Evolutionary conservation across 176 grass and related monocot species (phyloP).

Genomic region (Carex kokanica): DNA sequence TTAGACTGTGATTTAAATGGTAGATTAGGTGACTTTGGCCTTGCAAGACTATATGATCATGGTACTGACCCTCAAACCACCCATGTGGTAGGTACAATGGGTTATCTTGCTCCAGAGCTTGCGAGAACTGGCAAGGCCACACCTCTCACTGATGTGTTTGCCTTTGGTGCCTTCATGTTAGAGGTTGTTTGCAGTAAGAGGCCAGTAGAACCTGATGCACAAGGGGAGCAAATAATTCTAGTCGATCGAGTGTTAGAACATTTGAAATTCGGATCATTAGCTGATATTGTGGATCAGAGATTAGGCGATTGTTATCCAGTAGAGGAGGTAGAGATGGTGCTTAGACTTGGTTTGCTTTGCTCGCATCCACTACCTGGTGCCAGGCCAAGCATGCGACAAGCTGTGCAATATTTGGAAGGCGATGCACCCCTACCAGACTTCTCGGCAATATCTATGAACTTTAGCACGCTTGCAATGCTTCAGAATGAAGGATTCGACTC

Average conservation of each 20-base stretch:
- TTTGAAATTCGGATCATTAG: constrained; percentile 26
- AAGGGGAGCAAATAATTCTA: constrained; percentile 20
- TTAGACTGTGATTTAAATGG: constrained; percentile 48
- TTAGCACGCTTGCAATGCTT: background rate
- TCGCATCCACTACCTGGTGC: constrained; percentile 33
- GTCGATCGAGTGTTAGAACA: constrained; percentile 35
- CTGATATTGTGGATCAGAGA: constrained; percentile 26
- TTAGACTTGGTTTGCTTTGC: constrained; percentile 47
- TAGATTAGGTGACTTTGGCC: constrained; percentile 48
- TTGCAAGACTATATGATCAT: constrained; percentile 58
- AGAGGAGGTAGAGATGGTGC: constrained; percentile 27
- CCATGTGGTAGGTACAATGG: constrained; percentile 48
- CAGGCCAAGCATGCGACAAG: constrained; percentile 43
- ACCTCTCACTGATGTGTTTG: constrained; percentile 44
- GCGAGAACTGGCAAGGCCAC: constrained; percentile 36
- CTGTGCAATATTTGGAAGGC: constrained; percentile 38
- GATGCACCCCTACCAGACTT: constrained; percentile 31
- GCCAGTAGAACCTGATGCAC: constrained; percentile 17
- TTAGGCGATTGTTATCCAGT: constrained; percentile 13
- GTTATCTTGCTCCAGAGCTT: constrained; percentile 59
- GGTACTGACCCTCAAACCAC: constrained; percentile 40
- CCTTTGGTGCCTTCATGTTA: constrained; percentile 47
- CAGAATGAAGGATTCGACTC: constrained; percentile 21
- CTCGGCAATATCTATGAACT: background rate
- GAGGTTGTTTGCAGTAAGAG: constrained; percentile 47